Evolutionary conservation across 371 early-diverging fungal species (phyloP), one percentile per base, ranked within the genome.

Genomic region (Mucor mucedo): DNA sequence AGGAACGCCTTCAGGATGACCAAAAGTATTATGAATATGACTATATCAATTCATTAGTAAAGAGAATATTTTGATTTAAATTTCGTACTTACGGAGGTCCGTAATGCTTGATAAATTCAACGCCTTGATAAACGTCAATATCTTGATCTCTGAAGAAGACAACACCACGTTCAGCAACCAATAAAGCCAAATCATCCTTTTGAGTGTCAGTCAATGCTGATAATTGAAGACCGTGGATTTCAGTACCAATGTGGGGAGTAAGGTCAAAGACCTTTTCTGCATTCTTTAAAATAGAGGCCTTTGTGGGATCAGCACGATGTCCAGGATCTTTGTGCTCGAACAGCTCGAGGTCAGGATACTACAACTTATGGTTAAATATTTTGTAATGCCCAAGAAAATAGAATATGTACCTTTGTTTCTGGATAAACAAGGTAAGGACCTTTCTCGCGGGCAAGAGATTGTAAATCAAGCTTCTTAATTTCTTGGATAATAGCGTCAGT

Each of bases 111-210:
- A 77, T 86, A 9, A 87, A 72, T 52, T 83, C 85, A 42, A 73
- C 62, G 53, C 79, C 84, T 69, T 85, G 77, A 47, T 85, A 77
- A 38, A 76, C 71, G 39, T 79, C 79, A 55, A 87, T 68, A 50
- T 86, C 85, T 70, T 89, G 89, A 52, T 84, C 78, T 16, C 88
- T 80, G 67, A 89, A 83, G 60, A 86, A 87, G 39, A 88, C 88
- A 2, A 89, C 89, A 35, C 86, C 87, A 44, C 89, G 82, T 59
- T 85, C 82, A 33, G 88, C 80, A 35, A 82, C 83, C 47, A 87
- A 68, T n/a, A 83, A 73, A 35, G 88, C 87, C 40, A 87, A 73
- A 45, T 87, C 87, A 29, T 83, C 79, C 58, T 80, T 68, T 52
- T 87, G 87, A 42, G 80, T 76, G 10, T 84, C 87, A 16, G 71